These are phyloP conservation scores for Ganoderma sinense DNA, from an alignment of 1,284 basidiomycete genomes.

Conservation along the genomic window DNA sequence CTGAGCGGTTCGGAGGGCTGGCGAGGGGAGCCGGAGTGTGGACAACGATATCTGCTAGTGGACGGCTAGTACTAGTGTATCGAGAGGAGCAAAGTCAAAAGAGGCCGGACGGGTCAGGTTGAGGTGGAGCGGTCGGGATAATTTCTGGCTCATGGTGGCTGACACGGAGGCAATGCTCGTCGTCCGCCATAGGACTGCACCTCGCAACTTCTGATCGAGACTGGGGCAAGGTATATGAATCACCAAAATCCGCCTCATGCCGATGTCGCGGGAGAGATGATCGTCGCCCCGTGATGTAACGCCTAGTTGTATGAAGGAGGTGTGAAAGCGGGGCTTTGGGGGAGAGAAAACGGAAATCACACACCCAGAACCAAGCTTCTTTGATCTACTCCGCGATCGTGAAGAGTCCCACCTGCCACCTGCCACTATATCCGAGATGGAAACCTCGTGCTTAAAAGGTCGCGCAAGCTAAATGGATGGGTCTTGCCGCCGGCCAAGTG, in stretches of 20 bases:
- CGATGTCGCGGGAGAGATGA: conserved; percentile 1
- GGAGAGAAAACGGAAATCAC: background rate
- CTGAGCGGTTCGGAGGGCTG: background rate
- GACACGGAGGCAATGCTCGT: conserved; percentile 13
- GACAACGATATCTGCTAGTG: background rate
- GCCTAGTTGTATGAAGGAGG: background rate
- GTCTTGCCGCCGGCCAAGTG: background rate
- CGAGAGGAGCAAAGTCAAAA: conserved; percentile 8
- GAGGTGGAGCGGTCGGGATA: conserved; percentile 8
- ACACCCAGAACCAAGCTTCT: conserved; percentile 1
- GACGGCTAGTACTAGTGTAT: background rate
- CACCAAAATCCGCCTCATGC: conserved; percentile 12
- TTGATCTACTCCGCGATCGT: background rate
- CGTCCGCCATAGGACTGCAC: background rate
- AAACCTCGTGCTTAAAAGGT: conserved; percentile 6
- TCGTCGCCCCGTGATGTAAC: conserved; percentile 15
- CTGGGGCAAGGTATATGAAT: conserved; percentile 17
- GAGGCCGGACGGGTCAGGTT: background rate
- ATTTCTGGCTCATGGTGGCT: conserved; percentile 9
- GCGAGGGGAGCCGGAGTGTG: background rate
- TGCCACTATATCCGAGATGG: conserved; percentile 16
- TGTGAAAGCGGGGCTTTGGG: background rate
- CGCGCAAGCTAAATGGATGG: background rate
- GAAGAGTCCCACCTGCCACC: background rate
- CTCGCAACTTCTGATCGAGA: conserved; percentile 18